Evolutionary conservation across 83 land plant genomes (phyloP).

Genomic region (Picea abies): DNA sequence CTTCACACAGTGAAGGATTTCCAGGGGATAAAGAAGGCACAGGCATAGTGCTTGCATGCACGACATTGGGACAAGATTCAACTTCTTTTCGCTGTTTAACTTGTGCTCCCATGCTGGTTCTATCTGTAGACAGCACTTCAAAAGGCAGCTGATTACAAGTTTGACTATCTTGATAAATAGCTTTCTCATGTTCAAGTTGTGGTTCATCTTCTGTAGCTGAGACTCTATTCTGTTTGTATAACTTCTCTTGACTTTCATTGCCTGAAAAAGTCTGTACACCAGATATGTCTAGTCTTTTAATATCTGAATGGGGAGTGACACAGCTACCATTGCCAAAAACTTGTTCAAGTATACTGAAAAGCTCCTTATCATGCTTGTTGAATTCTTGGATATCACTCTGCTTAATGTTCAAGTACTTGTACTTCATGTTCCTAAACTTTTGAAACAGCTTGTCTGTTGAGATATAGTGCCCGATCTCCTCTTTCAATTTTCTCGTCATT

Average conservation of each 20-base stretch:
- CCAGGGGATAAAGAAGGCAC: neutral
- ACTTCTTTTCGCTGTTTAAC: neutral
- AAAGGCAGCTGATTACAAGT: neutral
- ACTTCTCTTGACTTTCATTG: neutral
- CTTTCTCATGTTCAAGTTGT: neutral
- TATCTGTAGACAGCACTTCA: neutral
- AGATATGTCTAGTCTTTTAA: neutral
- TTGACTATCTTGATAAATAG: neutral
- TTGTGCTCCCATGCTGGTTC: neutral
- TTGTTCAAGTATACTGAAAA: constrained; percentile 5
- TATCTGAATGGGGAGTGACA: neutral
- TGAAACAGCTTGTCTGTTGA: constrained; percentile 5
- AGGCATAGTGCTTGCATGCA: neutral
- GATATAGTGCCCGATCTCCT: neutral
- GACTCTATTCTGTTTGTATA: neutral
- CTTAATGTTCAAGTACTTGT: constrained; percentile 12
- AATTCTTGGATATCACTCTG: neutral
- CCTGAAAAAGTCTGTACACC: neutral
- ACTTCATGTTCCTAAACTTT: constrained; percentile 5
- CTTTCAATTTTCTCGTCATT: neutral
- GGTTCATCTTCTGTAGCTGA: neutral
- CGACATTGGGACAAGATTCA: neutral
- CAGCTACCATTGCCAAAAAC: neutral
- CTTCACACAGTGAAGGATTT: neutral
- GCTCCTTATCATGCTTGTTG: constrained; percentile 5